Evolutionary conservation across 257 asterid species (phyloP).

Genomic region (Forsythia viridissima): DNA sequence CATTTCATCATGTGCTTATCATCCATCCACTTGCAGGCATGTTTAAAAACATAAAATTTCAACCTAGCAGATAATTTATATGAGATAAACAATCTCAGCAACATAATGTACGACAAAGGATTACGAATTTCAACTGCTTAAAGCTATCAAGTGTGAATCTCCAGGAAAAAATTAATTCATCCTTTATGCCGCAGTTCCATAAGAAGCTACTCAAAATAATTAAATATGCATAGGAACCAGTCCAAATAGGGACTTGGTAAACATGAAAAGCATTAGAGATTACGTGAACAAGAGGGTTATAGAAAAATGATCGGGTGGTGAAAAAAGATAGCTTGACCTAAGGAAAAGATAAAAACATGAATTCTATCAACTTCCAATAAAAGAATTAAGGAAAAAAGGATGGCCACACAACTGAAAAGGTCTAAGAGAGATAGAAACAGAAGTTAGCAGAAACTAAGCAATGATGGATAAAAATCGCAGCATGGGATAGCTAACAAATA

Average conservation of each 20-base stretch:
- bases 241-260: background rate
- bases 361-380: background rate
- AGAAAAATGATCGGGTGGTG: background rate
- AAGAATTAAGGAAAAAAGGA: background rate
- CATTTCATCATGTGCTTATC: background rate
- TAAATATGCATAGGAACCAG: background rate
- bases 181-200: background rate
- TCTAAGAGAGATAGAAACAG: background rate
- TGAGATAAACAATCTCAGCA: background rate
- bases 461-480: background rate
- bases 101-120: background rate
- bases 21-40: background rate
- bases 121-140: background rate
- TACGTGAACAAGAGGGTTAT: background rate
- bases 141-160: background rate
- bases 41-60: background rate
- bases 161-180: background rate
- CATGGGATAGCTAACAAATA: conserved; percentile 19
- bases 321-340: background rate
- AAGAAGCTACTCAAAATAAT: background rate
- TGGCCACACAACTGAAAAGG: background rate
- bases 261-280: background rate
- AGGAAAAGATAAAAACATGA: background rate
- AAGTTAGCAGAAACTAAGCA: background rate
- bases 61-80: background rate